phyloP scores from a whole-genome alignment of 768 basidiomycete species.

The Termitomyces sp. region DNA sequence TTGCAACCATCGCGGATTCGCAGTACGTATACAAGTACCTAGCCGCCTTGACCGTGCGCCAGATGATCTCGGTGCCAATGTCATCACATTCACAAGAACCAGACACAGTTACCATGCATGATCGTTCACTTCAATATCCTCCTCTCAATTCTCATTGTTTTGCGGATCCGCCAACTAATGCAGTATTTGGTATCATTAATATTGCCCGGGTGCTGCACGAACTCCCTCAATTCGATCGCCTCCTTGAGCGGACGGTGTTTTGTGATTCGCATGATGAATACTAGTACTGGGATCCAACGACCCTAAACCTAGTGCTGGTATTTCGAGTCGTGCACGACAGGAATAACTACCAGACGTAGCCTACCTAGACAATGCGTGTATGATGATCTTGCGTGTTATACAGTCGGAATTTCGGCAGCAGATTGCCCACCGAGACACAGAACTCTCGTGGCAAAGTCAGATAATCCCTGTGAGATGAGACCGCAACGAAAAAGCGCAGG shows the following conservation, averaged over 20 bases:
- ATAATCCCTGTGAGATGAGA: slow-evolving; percentile 4
- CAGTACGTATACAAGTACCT: too few relatives aligned
- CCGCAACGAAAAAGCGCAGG: background rate
- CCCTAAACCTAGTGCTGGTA: too few relatives aligned
- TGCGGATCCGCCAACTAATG: too few relatives aligned
- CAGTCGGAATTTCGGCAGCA: slow-evolving; percentile 12
- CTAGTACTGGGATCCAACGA: slow-evolving; percentile 6
- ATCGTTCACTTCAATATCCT: slow-evolving; percentile 1
- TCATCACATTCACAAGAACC: background rate
- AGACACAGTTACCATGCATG: background rate
- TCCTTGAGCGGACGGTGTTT: slow-evolving; percentile 10
- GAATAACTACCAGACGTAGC: slow-evolving; percentile 12
- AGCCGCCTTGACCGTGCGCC: too few relatives aligned
- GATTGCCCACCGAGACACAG: slow-evolving; percentile 9
- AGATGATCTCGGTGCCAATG: slow-evolving; percentile 6
- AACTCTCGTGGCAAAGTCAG: slow-evolving; percentile 8
- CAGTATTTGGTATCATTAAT: background rate
- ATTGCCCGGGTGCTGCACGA: slow-evolving; percentile 9
- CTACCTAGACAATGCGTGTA: slow-evolving; percentile 9
- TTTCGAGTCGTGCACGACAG: slow-evolving; percentile 13
- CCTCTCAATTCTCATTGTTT: slow-evolving; percentile 1
- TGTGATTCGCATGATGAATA: background rate
- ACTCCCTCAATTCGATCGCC: slow-evolving; percentile 5
- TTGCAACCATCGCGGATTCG: too few relatives aligned
- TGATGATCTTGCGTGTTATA: slow-evolving; percentile 9